Evolutionary conservation across 78 protist genomes (phyloP).

Genomic region (Polysphondylium violaceum): DNA sequence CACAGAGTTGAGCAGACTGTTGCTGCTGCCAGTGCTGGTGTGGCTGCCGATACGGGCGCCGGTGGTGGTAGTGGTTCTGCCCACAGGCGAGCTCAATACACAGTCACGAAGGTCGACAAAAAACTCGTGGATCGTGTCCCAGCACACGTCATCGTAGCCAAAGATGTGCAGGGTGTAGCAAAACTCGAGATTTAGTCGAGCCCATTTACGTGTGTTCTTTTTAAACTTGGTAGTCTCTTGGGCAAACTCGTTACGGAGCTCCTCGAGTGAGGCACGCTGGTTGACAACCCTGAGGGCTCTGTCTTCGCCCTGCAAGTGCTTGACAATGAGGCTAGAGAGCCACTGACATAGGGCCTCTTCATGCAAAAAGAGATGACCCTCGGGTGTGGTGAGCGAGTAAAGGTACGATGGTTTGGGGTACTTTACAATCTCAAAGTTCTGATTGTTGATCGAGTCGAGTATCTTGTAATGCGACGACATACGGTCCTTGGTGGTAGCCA

Average conservation of each 20-base stretch:
- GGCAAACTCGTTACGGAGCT: conserved; percentile 58
- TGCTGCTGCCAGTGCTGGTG: neutral
- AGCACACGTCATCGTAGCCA: conserved; percentile 63
- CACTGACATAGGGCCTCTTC: conserved; percentile 75
- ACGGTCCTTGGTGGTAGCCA: conserved; percentile 53
- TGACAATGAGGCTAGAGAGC: conserved; percentile 54
- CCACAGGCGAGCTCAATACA: neutral
- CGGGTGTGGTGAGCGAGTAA: conserved; percentile 64
- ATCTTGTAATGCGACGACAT: conserved; percentile 66
- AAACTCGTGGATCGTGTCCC: conserved; percentile 76
- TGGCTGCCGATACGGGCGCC: neutral
- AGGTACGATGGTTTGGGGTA: conserved; percentile 82
- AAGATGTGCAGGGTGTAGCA: conserved; percentile 65
- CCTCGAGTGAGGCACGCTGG: conserved; percentile 48
- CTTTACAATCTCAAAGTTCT: conserved; percentile 80
- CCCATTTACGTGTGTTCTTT: conserved; percentile 67
- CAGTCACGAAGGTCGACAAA: conserved; percentile 66
- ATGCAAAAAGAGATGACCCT: conserved; percentile 73
- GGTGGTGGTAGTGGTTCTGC: neutral
- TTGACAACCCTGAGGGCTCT: conserved; percentile 50
- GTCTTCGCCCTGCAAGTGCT: conserved; percentile 67
- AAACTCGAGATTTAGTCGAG: conserved; percentile 48
- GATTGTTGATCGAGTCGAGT: conserved; percentile 64
- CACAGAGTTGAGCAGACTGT: neutral
- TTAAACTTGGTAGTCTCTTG: conserved; percentile 9